Percentiles rank a stretch among this genome's conserved stretches.
These are phyloP conservation scores for Vigna angularis DNA, from an alignment of 306 rosid species.

Conservation along the genomic window DNA sequence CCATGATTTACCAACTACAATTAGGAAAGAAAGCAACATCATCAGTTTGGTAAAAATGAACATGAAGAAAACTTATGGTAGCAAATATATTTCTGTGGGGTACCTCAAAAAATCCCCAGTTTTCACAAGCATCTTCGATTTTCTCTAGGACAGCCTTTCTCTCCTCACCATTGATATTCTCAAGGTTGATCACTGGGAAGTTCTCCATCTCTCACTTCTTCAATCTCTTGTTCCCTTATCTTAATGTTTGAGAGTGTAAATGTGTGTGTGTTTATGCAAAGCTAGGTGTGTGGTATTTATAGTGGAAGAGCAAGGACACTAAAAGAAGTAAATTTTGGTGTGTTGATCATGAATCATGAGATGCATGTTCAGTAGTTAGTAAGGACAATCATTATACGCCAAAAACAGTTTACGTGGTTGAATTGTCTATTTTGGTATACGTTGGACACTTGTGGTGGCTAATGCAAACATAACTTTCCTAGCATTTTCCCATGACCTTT, in stretches of 20 bases:
- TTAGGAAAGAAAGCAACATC: neutral
- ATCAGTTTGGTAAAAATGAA: neutral
- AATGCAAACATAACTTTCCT: neutral
- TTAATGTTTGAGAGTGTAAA: neutral
- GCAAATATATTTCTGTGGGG: neutral
- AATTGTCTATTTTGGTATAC: neutral
- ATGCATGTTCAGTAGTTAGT: neutral
- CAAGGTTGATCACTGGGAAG: neutral
- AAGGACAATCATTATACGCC: neutral
- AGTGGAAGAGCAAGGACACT: neutral
- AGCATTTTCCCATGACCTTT: neutral
- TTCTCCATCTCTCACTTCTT: neutral
- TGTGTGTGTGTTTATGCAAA: neutral
- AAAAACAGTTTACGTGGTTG: neutral
- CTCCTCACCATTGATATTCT: constrained; percentile 10
- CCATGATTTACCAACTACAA: constrained; percentile 12
- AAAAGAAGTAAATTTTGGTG: neutral
- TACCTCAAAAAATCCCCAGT: constrained; percentile 24
- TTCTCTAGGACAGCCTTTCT: neutral
- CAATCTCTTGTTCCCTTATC: neutral
- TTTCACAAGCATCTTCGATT: constrained; percentile 16
- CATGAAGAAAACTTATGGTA: neutral
- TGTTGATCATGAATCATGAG: neutral
- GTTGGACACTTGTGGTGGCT: constrained; percentile 8
- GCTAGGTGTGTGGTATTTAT: neutral